A percentile compares a stretch with the other conserved stretches of the same genome.
phyloP scores from a whole-genome alignment of 495 filamentous ascomycete species.

The Daldinia caldariorum region DNA sequence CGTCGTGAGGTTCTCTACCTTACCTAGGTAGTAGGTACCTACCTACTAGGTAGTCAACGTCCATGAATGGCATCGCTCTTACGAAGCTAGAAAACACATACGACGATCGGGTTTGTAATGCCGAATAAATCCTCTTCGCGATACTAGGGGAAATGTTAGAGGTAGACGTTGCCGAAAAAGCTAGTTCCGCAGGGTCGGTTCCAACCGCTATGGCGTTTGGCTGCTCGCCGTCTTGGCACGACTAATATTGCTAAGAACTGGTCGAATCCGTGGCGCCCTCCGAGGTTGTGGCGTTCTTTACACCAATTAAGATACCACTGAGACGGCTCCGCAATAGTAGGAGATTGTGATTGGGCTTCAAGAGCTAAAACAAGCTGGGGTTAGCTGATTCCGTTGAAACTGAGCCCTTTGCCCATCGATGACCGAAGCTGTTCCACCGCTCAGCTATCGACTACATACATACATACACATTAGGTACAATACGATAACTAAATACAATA shows the following conservation, averaged over 20 bases:
- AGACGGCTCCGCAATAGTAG: constrained; percentile 25
- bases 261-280: constrained; percentile 29
- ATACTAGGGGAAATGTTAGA: constrained; percentile 9
- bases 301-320: constrained; percentile 30
- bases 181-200: constrained; percentile 15
- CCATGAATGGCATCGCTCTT: constrained; percentile 1
- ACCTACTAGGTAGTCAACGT: background rate
- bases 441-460: constrained; percentile 20
- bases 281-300: constrained; percentile 38
- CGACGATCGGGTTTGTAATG: constrained; percentile 14
- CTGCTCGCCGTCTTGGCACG: constrained; percentile 32
- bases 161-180: constrained; percentile 24
- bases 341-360: constrained; percentile 32
- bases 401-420: constrained; percentile 24
- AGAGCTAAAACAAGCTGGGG: constrained; percentile 20
- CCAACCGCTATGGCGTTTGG: constrained; percentile 21
- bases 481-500: too few species aligned
- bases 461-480: too few species aligned
- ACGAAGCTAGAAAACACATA: constrained; percentile 18
- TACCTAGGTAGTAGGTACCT: too few species aligned
- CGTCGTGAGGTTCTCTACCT: constrained; percentile 6
- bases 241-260: constrained; percentile 13
- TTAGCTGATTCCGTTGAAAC: constrained; percentile 18
- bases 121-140: constrained; percentile 8
- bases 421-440: constrained; percentile 10